A percentile compares a stretch with the other conserved stretches of the same genome.
Conservation (phyloP, 345 rosid species). For the Gynandropsis gynandra region DNA sequence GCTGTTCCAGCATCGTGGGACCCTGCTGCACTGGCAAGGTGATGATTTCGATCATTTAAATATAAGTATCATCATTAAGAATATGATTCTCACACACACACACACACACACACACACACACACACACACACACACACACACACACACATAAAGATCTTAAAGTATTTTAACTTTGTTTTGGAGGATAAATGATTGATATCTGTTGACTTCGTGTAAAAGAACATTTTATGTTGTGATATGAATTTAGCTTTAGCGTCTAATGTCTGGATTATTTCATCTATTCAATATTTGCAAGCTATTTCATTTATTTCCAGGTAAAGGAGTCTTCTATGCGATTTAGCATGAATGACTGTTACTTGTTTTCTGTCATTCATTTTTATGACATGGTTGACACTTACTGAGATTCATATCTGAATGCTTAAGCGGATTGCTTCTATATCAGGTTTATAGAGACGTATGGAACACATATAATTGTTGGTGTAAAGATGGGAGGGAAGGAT, state of each 20-base stretch:
- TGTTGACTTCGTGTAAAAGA: too few species aligned
- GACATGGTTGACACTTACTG: neutral
- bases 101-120: too few species aligned
- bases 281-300: too few species aligned
- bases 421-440: conserved; percentile 18
- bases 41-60: conserved; percentile 8
- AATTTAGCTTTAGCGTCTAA: too few species aligned
- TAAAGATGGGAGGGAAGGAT: conserved; percentile 96
- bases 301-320: too few species aligned
- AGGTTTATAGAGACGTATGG: conserved; percentile 84
- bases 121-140: too few species aligned
- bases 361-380: neutral
- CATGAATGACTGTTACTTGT: neutral
- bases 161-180: too few species aligned
- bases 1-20: conserved; percentile 90
- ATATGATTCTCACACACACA: neutral
- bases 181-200: too few species aligned
- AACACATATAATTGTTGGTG: conserved; percentile 80
- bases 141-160: too few species aligned
- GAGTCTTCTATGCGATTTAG: neutral
- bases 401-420: neutral
- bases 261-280: too few species aligned
- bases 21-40: conserved; percentile 89
- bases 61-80: neutral
- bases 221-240: too few species aligned